Percentiles rank a stretch among this genome's conserved stretches.
These are phyloP conservation scores for Noccaea bulbosa DNA, from an alignment of 345 rosid species.

Conservation along the genomic window DNA sequence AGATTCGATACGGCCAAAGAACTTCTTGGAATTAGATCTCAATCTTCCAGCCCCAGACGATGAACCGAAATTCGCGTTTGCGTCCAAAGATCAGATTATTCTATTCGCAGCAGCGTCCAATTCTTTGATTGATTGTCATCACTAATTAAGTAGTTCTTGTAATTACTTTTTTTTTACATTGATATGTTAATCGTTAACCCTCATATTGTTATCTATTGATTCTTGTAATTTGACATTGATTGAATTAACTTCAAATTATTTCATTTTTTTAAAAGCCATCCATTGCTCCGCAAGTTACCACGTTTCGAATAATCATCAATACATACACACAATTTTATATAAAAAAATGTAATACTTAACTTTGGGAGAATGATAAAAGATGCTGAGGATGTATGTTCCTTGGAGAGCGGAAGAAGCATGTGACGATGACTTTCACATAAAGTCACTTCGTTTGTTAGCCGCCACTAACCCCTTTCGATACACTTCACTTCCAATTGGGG, in stretches of 20 bases:
- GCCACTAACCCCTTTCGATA: slow-evolving; percentile 34
- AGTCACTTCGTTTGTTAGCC: slow-evolving; percentile 47
- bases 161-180: slow-evolving; percentile 31
- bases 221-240: slow-evolving; percentile 41
- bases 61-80: slow-evolving; percentile 58
- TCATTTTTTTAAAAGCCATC: slow-evolving; percentile 17
- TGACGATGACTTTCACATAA: slow-evolving; percentile 47
- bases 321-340: neutral
- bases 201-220: slow-evolving; percentile 24
- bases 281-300: slow-evolving; percentile 13
- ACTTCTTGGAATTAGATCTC: slow-evolving; percentile 62
- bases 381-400: slow-evolving; percentile 42
- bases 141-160: slow-evolving; percentile 48
- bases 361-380: slow-evolving; percentile 43
- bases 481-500: slow-evolving; percentile 40
- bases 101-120: slow-evolving; percentile 64
- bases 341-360: slow-evolving; percentile 37
- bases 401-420: slow-evolving; percentile 46
- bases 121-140: slow-evolving; percentile 82
- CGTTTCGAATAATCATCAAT: slow-evolving; percentile 3
- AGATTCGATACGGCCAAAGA: slow-evolving; percentile 48
- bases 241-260: slow-evolving; percentile 38
- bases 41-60: slow-evolving; percentile 97
- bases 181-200: slow-evolving; percentile 36
- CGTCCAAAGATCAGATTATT: slow-evolving; percentile 54